phyloP scores from a whole-genome alignment of 1,284 basidiomycete genomes.

The Malassezia furfur region DNA sequence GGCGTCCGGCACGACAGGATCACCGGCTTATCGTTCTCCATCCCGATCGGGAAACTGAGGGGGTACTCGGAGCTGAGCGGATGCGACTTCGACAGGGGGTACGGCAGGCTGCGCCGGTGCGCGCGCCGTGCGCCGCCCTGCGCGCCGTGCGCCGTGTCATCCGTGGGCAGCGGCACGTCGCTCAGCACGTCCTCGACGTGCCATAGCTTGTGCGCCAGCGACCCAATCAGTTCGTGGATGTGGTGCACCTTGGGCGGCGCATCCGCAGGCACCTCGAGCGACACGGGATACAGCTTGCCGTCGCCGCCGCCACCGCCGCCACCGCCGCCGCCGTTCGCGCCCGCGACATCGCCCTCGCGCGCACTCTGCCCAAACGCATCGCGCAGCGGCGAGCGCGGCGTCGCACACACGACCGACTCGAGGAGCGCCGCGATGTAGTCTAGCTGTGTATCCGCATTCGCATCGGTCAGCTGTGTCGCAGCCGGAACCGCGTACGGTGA shows the following conservation, averaged over 20 bases:
- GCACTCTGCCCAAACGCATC: background rate
- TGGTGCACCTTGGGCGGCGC: background rate
- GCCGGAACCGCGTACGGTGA: slow-evolving; percentile 4
- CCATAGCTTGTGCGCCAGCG: slow-evolving; percentile 10
- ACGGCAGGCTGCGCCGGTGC: slow-evolving; percentile 25
- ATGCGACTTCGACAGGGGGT: slow-evolving; percentile 40
- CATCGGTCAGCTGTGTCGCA: no score
- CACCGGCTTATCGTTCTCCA: slow-evolving; percentile 40
- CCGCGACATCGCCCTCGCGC: background rate
- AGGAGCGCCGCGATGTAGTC: slow-evolving; percentile 13
- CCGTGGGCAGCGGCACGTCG: background rate
- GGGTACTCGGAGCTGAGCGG: slow-evolving; percentile 39
- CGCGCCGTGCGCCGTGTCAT: background rate
- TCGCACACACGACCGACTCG: slow-evolving; percentile 6
- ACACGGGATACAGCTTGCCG: background rate
- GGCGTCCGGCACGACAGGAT: slow-evolving; percentile 24
- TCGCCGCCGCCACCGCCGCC: background rate
- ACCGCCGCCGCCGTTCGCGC: no score
- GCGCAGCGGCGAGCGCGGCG: background rate
- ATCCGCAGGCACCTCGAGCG: background rate
- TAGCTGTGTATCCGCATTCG: background rate
- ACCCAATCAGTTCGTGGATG: slow-evolving; percentile 4
- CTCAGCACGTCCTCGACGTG: slow-evolving; percentile 1
- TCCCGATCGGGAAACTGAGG: slow-evolving; percentile 45
- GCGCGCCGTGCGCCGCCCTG: background rate